Base-by-base conservation (phyloP, 2,329 filamentous ascomycete genomes). In the Ascochyta fabae region DNA sequence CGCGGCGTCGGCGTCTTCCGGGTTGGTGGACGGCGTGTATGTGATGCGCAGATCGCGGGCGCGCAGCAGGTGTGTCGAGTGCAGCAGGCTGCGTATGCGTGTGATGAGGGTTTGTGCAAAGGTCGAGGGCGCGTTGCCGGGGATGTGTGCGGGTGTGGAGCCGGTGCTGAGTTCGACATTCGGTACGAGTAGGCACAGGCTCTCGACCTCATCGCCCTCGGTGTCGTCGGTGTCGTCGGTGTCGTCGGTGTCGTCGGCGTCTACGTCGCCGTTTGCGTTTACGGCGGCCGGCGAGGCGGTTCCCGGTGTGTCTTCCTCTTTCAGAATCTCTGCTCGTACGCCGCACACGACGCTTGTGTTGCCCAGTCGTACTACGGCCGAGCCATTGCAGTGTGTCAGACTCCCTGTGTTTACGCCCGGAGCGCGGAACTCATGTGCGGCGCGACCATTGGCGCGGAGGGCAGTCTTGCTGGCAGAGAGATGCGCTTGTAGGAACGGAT, bases 311-410 rank as follows among this genome's bases (percentile, higher is more conserved):
- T 91, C 87, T 45, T 84, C 83, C 3, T 89, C 88, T 43, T 88
- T 82, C 24, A 99, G 81, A 6, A 96, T 88, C 78, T 99, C 95
- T 48, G 84, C 93, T 40, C 94, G 87, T 19, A 99, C 87, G 53
- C 94, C 95, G 72, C 93, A 97, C 34, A 99, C 93, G n/a, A 93
- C 91, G 1, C 92, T 92, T 1, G 94, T 98, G 75, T 96, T 91
- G 42, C 95, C 95, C 47, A 90, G 81, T 33, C 95, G 86, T 45
- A 98, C 90, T 0, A 98, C 88, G 0, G 94, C 89, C 67, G 91
- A 96, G 47, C 95, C 95, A 72, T 96, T 88, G 52, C 92, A 89
- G 75, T 99, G 92, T 0, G 92, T 91, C 45, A 99, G 81, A 22
- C 91, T 95, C 24, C 90, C 90, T 0, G 87, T 86, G 76, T 97